A percentile compares a stretch with the other conserved stretches of the same genome.
phyloP scores from a whole-genome alignment of 2,329 filamentous ascomycete genomes.

The Sporothrix luriei region DNA sequence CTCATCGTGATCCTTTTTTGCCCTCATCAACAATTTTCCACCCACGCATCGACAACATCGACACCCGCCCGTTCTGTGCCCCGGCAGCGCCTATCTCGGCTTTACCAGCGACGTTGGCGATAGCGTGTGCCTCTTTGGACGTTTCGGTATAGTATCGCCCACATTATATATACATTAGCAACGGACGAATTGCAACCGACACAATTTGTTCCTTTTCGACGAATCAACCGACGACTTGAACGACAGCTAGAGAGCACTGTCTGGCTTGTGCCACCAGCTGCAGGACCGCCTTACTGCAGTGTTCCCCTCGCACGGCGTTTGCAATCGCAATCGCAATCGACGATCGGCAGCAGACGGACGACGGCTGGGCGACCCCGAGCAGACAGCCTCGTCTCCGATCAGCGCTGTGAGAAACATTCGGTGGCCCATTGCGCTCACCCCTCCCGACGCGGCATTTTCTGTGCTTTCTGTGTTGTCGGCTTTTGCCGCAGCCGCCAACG shows the following conservation, averaged over 20 bases:
- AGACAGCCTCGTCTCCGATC: not conserved
- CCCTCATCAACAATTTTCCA: not conserved
- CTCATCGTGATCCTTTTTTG: not conserved
- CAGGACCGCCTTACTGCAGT: constrained; percentile 8
- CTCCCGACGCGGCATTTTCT: not conserved
- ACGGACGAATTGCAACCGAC: constrained; percentile 13
- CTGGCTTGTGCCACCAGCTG: not conserved
- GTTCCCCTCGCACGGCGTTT: not conserved
- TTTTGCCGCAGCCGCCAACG: not conserved
- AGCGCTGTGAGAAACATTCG: not conserved
- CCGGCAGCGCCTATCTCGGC: constrained; percentile 1
- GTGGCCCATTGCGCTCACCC: not conserved
- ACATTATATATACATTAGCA: too few relatives aligned
- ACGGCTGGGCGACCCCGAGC: not conserved
- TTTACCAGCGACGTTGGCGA: constrained; percentile 14
- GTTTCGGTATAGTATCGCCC: not conserved
- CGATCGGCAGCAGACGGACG: not conserved
- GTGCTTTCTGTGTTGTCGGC: not conserved
- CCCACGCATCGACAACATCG: not conserved
- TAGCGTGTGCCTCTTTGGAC: constrained; percentile 17
- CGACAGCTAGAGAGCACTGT: not conserved
- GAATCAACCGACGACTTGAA: not conserved
- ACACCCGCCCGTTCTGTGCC: not conserved
- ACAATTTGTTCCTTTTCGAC: not conserved
- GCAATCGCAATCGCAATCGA: constrained; percentile 14